Evolutionary conservation across 2,329 filamentous ascomycete species (phyloP).

Genomic region (Kalaharituber pfeilii): DNA sequence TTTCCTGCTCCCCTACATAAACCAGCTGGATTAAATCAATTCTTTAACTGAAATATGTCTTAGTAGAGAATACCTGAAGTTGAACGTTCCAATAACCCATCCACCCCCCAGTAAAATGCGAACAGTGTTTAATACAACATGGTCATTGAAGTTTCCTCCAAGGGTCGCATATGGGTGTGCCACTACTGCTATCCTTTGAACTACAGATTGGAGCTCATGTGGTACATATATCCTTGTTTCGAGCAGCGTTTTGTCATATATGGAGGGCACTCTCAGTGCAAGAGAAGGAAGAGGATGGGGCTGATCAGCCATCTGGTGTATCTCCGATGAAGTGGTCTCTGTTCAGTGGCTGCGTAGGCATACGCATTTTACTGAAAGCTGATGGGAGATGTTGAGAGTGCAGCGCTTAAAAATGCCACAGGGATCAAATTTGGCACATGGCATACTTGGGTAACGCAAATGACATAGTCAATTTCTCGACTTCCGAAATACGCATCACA

Average conservation of each 20-base stretch:
- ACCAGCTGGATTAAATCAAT: conserved; percentile 9
- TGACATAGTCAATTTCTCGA: too few species aligned
- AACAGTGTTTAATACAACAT: conserved; percentile 50
- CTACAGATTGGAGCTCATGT: conserved; percentile 30
- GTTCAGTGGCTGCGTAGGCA: too few species aligned
- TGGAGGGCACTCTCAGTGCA: conserved; percentile 63
- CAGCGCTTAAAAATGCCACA: neutral
- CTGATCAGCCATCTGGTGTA: too few species aligned
- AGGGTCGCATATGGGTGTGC: conserved; percentile 84
- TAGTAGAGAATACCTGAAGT: conserved; percentile 62
- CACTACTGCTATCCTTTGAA: conserved; percentile 42
- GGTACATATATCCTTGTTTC: conserved; percentile 70
- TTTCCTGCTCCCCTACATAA: conserved; percentile 50
- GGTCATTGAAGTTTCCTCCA: conserved; percentile 72
- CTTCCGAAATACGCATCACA: too few species aligned
- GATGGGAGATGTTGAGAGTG: neutral
- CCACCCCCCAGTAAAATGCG: conserved; percentile 49
- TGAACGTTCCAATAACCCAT: conserved; percentile 72
- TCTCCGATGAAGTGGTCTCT: too few species aligned
- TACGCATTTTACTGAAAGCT: too few species aligned
- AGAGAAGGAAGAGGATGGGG: conserved; percentile 23
- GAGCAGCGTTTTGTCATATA: conserved; percentile 59
- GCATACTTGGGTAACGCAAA: too few species aligned
- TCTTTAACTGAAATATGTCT: too few species aligned
- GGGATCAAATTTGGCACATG: too few species aligned